A percentile compares a stretch with the other conserved stretches of the same genome.
These are phyloP conservation scores for Maudiozyma barnettii DNA, from an alignment of 805 yeast species.

Conservation along the genomic window DNA sequence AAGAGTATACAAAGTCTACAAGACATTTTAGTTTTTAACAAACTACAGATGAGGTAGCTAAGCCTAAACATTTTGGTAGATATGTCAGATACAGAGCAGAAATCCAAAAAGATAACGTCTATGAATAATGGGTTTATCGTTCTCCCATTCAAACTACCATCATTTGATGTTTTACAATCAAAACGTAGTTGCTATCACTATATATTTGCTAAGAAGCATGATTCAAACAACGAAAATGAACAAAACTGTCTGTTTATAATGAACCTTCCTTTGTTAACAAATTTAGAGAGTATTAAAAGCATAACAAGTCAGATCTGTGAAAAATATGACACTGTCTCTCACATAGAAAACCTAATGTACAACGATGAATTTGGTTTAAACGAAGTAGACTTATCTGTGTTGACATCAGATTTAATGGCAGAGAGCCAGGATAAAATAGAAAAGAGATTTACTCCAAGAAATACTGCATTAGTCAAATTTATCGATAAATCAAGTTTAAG, in stretches of 20 bases:
- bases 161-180: neutral
- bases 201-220: slow-evolving; percentile 58
- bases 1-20: neutral
- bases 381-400: slow-evolving; percentile 43
- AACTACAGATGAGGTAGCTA: no score
- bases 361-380: slow-evolving; percentile 37
- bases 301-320: slow-evolving; percentile 47
- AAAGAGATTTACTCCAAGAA: slow-evolving; percentile 49
- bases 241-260: slow-evolving; percentile 58
- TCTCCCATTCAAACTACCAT: slow-evolving; percentile 25
- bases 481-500: slow-evolving; percentile 55
- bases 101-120: slow-evolving; percentile 5
- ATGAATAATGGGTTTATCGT: slow-evolving; percentile 31
- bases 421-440: slow-evolving; percentile 21
- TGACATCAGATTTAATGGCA: slow-evolving; percentile 49
- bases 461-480: slow-evolving; percentile 64
- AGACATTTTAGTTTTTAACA: no score
- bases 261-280: slow-evolving; percentile 63
- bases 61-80: no score
- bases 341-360: slow-evolving; percentile 42
- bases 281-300: slow-evolving; percentile 41
- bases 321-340: slow-evolving; percentile 41
- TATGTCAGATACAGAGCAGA: slow-evolving; percentile 1
- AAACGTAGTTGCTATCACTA: slow-evolving; percentile 37
- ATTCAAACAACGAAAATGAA: slow-evolving; percentile 35